Percentiles rank a stretch among this genome's conserved stretches.
These are phyloP conservation scores for Penicillium roqueforti DNA, from an alignment of 495 filamentous ascomycete genomes.

Conservation along the genomic window DNA sequence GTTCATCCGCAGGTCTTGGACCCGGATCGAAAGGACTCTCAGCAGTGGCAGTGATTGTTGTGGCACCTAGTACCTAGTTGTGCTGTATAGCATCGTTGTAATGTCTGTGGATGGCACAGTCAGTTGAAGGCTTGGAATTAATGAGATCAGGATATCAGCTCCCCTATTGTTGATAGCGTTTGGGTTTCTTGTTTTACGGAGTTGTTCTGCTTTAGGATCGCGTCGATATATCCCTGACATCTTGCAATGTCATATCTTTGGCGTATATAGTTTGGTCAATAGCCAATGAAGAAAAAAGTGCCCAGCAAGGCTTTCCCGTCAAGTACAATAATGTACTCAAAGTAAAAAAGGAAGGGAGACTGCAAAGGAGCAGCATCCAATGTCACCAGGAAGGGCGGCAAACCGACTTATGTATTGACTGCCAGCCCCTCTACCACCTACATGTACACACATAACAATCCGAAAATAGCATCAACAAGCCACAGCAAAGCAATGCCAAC, in stretches of 20 bases:
- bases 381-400: background rate
- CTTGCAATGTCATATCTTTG: conserved; percentile 6
- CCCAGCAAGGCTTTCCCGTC: background rate
- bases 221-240: conserved; percentile 12
- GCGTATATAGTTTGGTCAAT: conserved; percentile 1
- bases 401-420: background rate
- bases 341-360: background rate
- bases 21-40: conserved; percentile 1
- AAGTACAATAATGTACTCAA: background rate
- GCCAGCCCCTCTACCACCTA: background rate
- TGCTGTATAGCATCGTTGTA: background rate
- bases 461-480: conserved; percentile 8
- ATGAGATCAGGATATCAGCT: conserved; percentile 5
- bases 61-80: background rate
- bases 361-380: too few species aligned
- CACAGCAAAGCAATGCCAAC: background rate
- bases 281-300: background rate
- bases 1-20: background rate
- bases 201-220: background rate
- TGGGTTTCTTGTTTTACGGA: background rate
- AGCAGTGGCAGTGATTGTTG: background rate
- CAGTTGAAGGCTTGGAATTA: background rate
- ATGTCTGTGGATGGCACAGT: background rate
- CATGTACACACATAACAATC: background rate
- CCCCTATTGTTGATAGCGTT: conserved; percentile 2